Evolutionary conservation across 1,139 yeast genomes (phyloP).

Genomic region (Arxiozyma slooffiae): DNA sequence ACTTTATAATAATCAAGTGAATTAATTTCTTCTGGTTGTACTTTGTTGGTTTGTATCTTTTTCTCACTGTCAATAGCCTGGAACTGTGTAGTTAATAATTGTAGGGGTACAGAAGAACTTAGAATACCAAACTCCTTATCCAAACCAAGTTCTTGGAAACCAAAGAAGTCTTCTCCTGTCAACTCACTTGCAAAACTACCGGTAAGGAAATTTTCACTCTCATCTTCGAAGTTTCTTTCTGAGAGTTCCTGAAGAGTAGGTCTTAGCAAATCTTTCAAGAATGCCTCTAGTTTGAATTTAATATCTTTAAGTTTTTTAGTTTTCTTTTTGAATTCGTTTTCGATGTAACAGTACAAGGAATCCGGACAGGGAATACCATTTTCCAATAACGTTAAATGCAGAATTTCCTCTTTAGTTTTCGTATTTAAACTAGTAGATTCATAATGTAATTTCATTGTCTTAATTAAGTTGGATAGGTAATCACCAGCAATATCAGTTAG

Average conservation of each 20-base stretch:
- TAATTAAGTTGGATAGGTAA: constrained; percentile 65
- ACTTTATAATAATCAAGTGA: constrained; percentile 42
- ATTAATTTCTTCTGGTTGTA: constrained; percentile 55
- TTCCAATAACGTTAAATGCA: constrained; percentile 60
- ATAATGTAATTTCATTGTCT: constrained; percentile 56
- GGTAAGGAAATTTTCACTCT: constrained; percentile 84
- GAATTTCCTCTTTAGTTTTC: constrained; percentile 37
- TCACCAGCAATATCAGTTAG: constrained; percentile 77
- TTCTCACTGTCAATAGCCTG: constrained; percentile 48
- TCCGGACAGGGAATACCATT: constrained; percentile 81
- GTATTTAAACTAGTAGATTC: constrained; percentile 51
- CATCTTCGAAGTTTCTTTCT: constrained; percentile 75
- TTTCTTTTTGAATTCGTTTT: constrained; percentile 64
- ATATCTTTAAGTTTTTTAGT: constrained; percentile 60
- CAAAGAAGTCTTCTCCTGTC: constrained; percentile 89
- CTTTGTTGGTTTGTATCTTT: constrained; percentile 39
- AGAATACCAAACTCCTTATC: constrained; percentile 88
- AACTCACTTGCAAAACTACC: constrained; percentile 90
- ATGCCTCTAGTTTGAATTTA: constrained; percentile 55
- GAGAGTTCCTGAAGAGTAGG: constrained; percentile 71
- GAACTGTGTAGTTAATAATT: constrained; percentile 60
- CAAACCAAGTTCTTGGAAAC: constrained; percentile 85
- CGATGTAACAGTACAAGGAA: constrained; percentile 61
- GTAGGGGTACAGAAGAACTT: constrained; percentile 80
- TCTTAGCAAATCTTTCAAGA: constrained; percentile 69